Conservation (phyloP, 2,329 filamentous ascomycete species). For the Aspergillus oerlinghausenensis region DNA sequence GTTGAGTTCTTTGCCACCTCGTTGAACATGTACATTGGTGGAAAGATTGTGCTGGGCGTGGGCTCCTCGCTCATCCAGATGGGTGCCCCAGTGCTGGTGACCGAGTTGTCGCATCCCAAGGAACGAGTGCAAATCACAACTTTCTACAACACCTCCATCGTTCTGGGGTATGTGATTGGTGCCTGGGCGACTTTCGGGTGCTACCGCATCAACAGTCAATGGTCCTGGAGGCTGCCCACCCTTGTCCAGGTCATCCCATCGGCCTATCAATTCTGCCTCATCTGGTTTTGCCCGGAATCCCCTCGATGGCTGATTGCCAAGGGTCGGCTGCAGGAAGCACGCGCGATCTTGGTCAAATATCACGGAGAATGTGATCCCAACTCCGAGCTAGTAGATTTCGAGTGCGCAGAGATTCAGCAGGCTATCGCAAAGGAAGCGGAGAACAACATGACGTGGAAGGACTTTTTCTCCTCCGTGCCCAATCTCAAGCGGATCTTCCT, state of each 20-base stretch:
- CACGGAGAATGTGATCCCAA: conserved; percentile 47
- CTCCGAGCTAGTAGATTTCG: conserved; percentile 45
- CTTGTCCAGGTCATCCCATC: conserved; percentile 49
- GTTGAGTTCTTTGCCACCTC: conserved; percentile 24
- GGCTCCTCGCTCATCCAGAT: conserved; percentile 32
- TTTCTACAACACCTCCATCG: conserved; percentile 42
- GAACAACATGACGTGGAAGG: conserved; percentile 41
- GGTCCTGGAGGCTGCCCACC: conserved; percentile 52
- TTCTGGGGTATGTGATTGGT: conserved; percentile 36
- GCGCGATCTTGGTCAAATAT: conserved; percentile 48
- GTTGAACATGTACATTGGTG: conserved; percentile 22
- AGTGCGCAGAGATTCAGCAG: conserved; percentile 49
- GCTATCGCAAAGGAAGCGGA: conserved; percentile 44
- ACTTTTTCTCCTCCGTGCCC: conserved; percentile 37
- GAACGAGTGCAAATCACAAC: conserved; percentile 38
- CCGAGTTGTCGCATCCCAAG: conserved; percentile 40
- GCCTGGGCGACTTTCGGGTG: conserved; percentile 37
- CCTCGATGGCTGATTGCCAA: conserved; percentile 56
- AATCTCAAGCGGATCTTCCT: conserved; percentile 41
- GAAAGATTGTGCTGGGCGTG: conserved; percentile 21
- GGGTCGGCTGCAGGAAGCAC: conserved; percentile 48
- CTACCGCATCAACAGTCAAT: conserved; percentile 27
- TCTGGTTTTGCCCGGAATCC: conserved; percentile 54
- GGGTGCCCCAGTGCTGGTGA: conserved; percentile 42
- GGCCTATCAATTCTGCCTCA: conserved; percentile 37